A percentile compares a stretch with the other conserved stretches of the same genome.
Evolutionary conservation across 2,329 filamentous ascomycete species (phyloP).

Genomic region (Xylaria sp.): DNA sequence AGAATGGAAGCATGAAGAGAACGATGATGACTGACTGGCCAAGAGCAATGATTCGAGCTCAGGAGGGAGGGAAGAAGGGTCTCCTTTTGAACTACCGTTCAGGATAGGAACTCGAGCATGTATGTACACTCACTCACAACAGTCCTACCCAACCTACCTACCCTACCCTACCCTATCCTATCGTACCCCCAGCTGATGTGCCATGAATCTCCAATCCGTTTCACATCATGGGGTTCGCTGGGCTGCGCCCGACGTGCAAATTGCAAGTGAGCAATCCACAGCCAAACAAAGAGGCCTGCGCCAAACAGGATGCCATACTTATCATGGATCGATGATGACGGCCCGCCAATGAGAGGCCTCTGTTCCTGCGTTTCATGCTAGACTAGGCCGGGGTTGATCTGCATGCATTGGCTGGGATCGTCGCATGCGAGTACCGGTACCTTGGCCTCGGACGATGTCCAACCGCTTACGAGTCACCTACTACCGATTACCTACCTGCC

Average conservation of each 20-base stretch:
- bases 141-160: background rate
- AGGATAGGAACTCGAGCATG: background rate
- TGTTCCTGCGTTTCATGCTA: conserved; percentile 18
- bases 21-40: background rate
- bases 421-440: no score
- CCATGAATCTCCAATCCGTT: background rate
- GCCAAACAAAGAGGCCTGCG: background rate
- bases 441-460: no score
- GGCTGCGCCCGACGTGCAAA: background rate
- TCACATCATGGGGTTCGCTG: background rate
- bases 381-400: conserved; percentile 12
- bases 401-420: no score
- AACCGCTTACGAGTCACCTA: no score
- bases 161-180: background rate
- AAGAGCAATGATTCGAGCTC: background rate
- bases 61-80: conserved; percentile 2
- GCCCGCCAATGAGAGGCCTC: conserved; percentile 7
- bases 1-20: background rate
- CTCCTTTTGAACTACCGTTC: conserved; percentile 6
- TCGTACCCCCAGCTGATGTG: background rate
- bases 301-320: background rate
- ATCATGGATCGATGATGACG: background rate
- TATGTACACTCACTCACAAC: background rate
- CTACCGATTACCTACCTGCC: no score
- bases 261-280: background rate